Evolutionary conservation across 176 grass and related monocot genomes (phyloP), one percentile per base, ranked within the genome.

Genomic region (Carex kokanica): DNA sequence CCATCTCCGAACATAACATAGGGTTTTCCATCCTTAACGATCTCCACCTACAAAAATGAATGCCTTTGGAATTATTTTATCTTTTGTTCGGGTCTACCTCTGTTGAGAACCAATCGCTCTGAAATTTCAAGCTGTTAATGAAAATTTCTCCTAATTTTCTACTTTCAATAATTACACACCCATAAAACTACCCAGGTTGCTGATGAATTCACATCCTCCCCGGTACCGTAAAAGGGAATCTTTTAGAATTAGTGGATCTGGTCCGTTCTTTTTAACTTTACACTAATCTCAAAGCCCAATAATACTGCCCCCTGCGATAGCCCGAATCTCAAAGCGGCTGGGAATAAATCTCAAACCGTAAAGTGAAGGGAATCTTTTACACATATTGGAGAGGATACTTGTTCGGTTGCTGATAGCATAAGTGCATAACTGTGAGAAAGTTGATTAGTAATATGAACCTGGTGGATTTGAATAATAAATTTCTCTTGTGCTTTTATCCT

Each of bases 1-100:
- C 96, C 96, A 63, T 99, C 93, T 75, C 96, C 93, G 83, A 99
- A 99, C 93, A 99, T 99, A 78, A 99, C 96, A 64, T 99, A 99
- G 8, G 96, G 96, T 60, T 89, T 86, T 7, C 96, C 93, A 32
- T 86, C 89, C 89, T 95, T 93, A 24, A 95, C 96, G 10, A 64
- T 89, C 54, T 99, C 89, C 23, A 99, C 96, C 80, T 82, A 29
- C 4, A 81, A 81, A 40, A 81, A 5, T 3, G 0, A 81, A 41
- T 41, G 47, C 8, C 0, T 77, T n/a, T n/a, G n/a, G n/a, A 27
- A 75, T 52, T 27, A 25, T 24, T 71, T 10, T 53, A 25, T 49
- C n/a, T 13, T 47, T 13, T 52, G 43, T 27, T 25, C n/a, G 24
- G 43, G 41, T 49, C 43, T 24, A 52, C 1, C n/a, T 20, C 5